Conservation (phyloP, 495 filamentous ascomycete genomes). For the Tuber indicum region DNA sequence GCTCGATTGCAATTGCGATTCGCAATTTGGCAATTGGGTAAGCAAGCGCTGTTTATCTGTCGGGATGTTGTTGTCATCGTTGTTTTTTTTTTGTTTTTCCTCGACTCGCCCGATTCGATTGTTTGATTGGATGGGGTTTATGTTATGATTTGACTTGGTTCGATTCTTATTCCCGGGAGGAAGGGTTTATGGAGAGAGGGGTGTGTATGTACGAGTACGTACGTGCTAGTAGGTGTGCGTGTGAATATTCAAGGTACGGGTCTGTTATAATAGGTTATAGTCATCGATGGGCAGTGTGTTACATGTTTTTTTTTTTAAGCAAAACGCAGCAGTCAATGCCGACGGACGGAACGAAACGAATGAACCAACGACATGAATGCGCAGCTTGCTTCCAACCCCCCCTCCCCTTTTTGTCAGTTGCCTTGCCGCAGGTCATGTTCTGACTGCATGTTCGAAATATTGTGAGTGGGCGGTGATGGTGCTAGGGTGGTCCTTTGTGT, state of each 20-base stretch:
- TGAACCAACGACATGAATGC: background rate
- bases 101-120: slow-evolving; percentile 13
- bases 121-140: slow-evolving; percentile 24
- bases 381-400: slow-evolving; percentile 2
- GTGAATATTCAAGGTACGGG: slow-evolving; percentile 1
- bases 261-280: slow-evolving; percentile 13
- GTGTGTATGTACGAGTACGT: background rate
- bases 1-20: slow-evolving; percentile 1
- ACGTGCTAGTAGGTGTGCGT: background rate
- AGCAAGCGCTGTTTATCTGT: slow-evolving; percentile 5
- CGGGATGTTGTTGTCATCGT: slow-evolving; percentile 21
- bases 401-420: background rate
- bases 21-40: background rate
- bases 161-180: background rate
- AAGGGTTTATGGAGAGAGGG: background rate
- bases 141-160: background rate
- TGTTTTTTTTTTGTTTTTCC: slow-evolving; percentile 13
- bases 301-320: slow-evolving; percentile 6
- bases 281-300: slow-evolving; percentile 14
- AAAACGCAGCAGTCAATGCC: slow-evolving; percentile 35
- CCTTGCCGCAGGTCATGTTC: background rate
- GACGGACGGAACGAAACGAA: background rate
- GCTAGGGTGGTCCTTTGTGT: background rate
- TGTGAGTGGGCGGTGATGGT: background rate
- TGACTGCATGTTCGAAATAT: background rate